Base-by-base conservation (phyloP, 306 rosid species). In the Geum urbanum region DNA sequence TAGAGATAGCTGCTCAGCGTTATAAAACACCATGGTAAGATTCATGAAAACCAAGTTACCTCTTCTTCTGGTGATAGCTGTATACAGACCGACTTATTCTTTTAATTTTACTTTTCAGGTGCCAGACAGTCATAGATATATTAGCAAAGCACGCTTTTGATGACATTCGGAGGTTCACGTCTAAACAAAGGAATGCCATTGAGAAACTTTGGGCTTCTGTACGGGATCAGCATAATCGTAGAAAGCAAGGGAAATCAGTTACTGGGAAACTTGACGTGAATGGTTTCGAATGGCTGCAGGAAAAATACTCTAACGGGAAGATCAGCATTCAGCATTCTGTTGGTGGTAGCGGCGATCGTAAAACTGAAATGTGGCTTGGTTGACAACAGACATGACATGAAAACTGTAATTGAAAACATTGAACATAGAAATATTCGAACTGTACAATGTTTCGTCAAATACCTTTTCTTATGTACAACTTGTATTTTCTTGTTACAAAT, bases 81-180 rank as follows among this genome's bases (percentile, higher is more conserved):
- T 5, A 4, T 62, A 41, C 15, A 56, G 55, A 70, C 19, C 52
- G 39, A 51, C 66, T 55, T 57, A 44, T 8, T 7, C 6, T 55
- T 44, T 15, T 53, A 9, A 55, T 37, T 68, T 61, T 78, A 20
- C 70, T 63, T 82, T 22, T 19, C 76, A 94, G 97, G 99, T 94
- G 99, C 74, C 99, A 94, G 78, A 91, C 99, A 1, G 96, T 87
- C 8, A 88, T 94, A 75, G 99, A 94, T 82, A 94, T 94, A 85
- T 79, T 88, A 69, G 97, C 89, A 61, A 94, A 87, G 78, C 91
- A 85, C 47, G 96, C 99, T 59, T 87, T 56, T 71, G 99, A 94
- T 74, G 84, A 88, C 58, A 83, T 87, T 35, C 74, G 79, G 7
- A 94, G 87, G 84, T 94, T 94, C 82, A 90, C 99, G 5, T 81